A percentile compares a stretch with the other conserved stretches of the same genome.
These are phyloP conservation scores for Hymenoscyphus linearis DNA, from an alignment of 2,329 filamentous ascomycete species.

Conservation along the genomic window DNA sequence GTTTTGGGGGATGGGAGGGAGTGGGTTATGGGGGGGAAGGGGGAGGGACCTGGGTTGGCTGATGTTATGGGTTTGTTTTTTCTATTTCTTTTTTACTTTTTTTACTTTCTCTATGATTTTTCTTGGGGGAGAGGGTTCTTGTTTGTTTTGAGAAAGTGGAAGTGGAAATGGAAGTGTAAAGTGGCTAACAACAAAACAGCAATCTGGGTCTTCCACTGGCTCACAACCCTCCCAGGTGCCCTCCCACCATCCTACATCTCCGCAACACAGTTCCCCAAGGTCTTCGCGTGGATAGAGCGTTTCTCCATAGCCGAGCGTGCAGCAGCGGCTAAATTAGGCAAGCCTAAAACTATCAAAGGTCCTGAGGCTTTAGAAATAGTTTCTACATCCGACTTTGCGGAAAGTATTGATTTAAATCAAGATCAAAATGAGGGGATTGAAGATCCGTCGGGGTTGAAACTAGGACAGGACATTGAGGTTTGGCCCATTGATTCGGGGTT, in stretches of 20 bases:
- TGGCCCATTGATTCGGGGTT: conserved; percentile 59
- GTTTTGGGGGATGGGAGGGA: conserved; percentile 60
- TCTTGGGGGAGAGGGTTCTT: too few species aligned
- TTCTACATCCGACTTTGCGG: conserved; percentile 40
- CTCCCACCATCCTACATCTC: conserved; percentile 50
- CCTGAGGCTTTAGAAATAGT: conserved; percentile 48
- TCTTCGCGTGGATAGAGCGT: conserved; percentile 59
- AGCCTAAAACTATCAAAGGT: conserved; percentile 44
- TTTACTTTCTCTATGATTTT: neutral
- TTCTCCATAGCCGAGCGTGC: conserved; percentile 46
- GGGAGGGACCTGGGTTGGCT: conserved; percentile 48
- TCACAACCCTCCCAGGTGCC: conserved; percentile 48
- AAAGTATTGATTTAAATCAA: conserved; percentile 29
- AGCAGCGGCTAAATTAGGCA: conserved; percentile 35
- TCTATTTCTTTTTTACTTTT: neutral
- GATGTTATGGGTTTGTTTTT: conserved; percentile 55
- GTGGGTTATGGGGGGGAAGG: conserved; percentile 53
- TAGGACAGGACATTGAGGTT: conserved; percentile 49
- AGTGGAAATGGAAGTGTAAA: neutral
- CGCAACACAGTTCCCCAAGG: conserved; percentile 47
- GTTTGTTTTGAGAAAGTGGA: too few species aligned
- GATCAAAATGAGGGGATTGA: conserved; percentile 39
- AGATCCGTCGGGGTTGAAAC: conserved; percentile 49
- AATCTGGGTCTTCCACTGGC: conserved; percentile 64
- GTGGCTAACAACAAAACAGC: too few species aligned